Evolutionary conservation across 2,329 filamentous ascomycete genomes (phyloP), one percentile per base, ranked within the genome.

Genomic region (Tolypocladium inflatum): DNA sequence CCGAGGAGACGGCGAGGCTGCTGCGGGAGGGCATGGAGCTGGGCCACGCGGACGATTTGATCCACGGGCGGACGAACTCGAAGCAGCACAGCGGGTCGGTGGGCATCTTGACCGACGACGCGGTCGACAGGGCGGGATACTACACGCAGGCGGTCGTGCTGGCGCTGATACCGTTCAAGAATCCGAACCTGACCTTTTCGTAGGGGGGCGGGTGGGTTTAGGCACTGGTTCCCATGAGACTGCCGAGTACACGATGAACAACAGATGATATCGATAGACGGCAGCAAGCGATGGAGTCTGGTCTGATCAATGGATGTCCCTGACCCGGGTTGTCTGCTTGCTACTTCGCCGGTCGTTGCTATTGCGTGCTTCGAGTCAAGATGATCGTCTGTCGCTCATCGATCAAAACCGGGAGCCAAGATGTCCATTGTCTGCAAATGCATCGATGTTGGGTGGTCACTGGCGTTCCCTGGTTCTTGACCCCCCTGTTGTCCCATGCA

Each of bases 131-230:
- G 52, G 64, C 67, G n/a, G 64, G 56, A 2, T 74, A 70, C 54
- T 77, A 76, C 58, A 66, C 66, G 1, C 71, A 74, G 55, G 73
- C 74, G 0, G 71, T 76, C 15, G 67, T 76, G 19, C 50, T 76
- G 54, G 74, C 74, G 2, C 54, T 76, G 58, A 74, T 77, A 55
- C 74, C 74, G 1, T 75, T 75, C 50, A 72, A 65, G 58, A 76
- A 76, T 55, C 38, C 56, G 8, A 63, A 57, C 2, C 57, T 75
- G 57, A 68, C 68, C 1, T 76, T 76, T 55, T 19, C 35, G 8
- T 54, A 38, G 45, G 1, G 9, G 4, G 1, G 4, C n/a, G 45
- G 21, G 42, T 15, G n/a, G 21, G 9, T 30, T 3, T 3, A 30
- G 26, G 26, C 26, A 30, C 3, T 3, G 26, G 26, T 30, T 30